phyloP scores from a whole-genome alignment of 169 alveolate species.

The Cyclospora cayetanensis region DNA sequence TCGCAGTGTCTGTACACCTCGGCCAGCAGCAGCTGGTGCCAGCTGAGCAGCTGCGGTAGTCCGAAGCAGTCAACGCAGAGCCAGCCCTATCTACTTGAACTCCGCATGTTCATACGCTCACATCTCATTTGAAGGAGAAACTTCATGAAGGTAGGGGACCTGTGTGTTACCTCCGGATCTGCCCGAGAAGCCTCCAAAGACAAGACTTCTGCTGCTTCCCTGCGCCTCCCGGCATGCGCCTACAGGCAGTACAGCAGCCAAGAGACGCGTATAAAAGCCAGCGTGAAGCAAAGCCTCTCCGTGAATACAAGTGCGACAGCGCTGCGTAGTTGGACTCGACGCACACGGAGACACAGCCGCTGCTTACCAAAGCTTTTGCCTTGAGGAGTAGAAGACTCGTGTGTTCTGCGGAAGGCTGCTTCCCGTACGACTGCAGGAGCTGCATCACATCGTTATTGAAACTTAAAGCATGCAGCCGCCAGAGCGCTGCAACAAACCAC shows the following conservation, averaged over 20 bases:
- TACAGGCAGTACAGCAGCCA: slow-evolving; percentile 58
- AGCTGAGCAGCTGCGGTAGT: slow-evolving; percentile 38
- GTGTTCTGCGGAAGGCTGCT: background rate
- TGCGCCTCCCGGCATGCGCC: background rate
- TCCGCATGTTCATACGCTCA: no score
- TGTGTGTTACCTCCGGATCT: background rate
- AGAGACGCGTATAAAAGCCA: no score
- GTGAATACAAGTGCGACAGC: no score
- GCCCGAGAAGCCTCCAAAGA: background rate
- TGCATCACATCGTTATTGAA: background rate
- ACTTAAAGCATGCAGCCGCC: slow-evolving; percentile 35
- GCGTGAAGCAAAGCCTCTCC: no score
- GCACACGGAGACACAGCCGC: no score
- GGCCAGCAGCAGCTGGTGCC: slow-evolving; percentile 47
- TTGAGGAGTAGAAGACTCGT: slow-evolving; percentile 4
- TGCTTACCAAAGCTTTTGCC: slow-evolving; percentile 15
- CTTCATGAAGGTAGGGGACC: no score
- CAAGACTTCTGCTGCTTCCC: slow-evolving; percentile 9
- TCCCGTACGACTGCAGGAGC: background rate
- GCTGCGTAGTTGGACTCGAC: no score
- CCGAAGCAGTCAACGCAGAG: no score
- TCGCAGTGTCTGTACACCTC: slow-evolving; percentile 21
- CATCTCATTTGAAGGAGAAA: no score
- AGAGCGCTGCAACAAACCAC: background rate
- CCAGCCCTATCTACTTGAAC: no score